A percentile compares a stretch with the other conserved stretches of the same genome.
phyloP scores from a whole-genome alignment of 495 filamentous ascomycete genomes.

The Penicillium daleae region DNA sequence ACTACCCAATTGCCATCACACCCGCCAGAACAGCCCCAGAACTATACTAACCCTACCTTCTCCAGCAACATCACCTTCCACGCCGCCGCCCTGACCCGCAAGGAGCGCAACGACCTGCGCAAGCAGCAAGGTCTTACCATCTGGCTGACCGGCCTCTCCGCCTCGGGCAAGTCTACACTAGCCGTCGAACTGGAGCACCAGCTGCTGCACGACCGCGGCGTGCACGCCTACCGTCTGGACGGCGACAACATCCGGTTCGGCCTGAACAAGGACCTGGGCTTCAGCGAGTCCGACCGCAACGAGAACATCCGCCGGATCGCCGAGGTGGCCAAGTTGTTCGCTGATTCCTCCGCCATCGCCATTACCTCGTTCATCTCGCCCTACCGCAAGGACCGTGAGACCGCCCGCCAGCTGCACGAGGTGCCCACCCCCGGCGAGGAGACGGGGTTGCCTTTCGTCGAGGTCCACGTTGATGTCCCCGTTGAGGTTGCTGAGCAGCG shows the following conservation, averaged over 20 bases:
- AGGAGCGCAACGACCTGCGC: constrained; percentile 78
- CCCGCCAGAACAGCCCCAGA: constrained; percentile 6
- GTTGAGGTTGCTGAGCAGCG: constrained; percentile 89
- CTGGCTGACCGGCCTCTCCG: constrained; percentile 96
- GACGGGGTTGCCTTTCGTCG: constrained; percentile 80
- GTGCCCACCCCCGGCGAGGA: constrained; percentile 48
- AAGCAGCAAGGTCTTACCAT: constrained; percentile 90
- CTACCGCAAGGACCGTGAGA: constrained; percentile 81
- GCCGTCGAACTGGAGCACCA: constrained; percentile 96
- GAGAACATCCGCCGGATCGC: constrained; percentile 97
- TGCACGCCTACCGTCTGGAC: constrained; percentile 90
- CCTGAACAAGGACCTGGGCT: constrained; percentile 94
- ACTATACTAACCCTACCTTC: constrained; percentile 15
- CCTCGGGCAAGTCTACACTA: constrained; percentile 94
- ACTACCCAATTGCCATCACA: background rate
- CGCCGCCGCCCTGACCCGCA: constrained; percentile 80
- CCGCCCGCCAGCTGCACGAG: constrained; percentile 78
- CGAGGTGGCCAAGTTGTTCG: constrained; percentile 96
- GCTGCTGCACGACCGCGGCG: constrained; percentile 71
- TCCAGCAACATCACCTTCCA: constrained; percentile 98
- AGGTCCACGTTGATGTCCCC: constrained; percentile 88
- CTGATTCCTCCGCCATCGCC: constrained; percentile 82
- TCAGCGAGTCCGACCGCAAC: constrained; percentile 87
- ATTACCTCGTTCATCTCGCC: constrained; percentile 98
- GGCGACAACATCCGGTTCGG: constrained; percentile 99